Conservation (phyloP, 768 basidiomycete genomes). For the Boletellus ananiceps region DNA sequence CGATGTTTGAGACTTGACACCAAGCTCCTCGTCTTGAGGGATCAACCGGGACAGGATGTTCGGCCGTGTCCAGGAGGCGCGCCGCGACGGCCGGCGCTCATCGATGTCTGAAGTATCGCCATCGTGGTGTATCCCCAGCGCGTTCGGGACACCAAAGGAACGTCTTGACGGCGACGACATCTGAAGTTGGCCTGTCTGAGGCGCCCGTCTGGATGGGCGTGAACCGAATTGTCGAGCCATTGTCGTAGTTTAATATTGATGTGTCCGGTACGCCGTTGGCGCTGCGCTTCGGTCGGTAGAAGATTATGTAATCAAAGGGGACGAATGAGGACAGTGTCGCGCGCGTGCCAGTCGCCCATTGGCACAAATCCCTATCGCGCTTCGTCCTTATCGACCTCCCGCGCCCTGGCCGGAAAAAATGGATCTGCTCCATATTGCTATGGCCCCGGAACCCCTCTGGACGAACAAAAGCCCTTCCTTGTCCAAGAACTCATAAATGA, state of each 20-base stretch:
- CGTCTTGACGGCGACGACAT: slow-evolving; percentile 36
- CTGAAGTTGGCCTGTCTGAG: slow-evolving; percentile 6
- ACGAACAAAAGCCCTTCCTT: neutral
- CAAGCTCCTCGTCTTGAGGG: slow-evolving; percentile 23
- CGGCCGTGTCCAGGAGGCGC: slow-evolving; percentile 42
- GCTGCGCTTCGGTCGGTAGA: neutral
- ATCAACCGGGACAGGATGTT: slow-evolving; percentile 37
- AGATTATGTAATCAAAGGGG: slow-evolving; percentile 16
- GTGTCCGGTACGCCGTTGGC: neutral
- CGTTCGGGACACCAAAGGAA: slow-evolving; percentile 48
- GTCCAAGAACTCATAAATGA: neutral
- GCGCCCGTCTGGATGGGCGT: slow-evolving; percentile 8
- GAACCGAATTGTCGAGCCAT: slow-evolving; percentile 17
- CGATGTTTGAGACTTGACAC: slow-evolving; percentile 28
- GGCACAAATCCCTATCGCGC: slow-evolving; percentile 18
- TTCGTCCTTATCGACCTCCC: neutral
- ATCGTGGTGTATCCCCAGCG: slow-evolving; percentile 25
- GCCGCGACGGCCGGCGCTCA: slow-evolving; percentile 36
- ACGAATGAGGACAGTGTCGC: neutral
- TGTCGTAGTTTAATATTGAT: slow-evolving; percentile 15
- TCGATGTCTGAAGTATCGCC: slow-evolving; percentile 18
- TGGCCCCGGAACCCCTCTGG: too few species aligned
- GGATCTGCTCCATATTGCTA: neutral
- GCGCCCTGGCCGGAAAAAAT: neutral
- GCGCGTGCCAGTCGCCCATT: slow-evolving; percentile 5